A percentile compares a stretch with the other conserved stretches of the same genome.
These are phyloP conservation scores for Lentinus polychrous DNA, from an alignment of 1,284 basidiomycete genomes.

Conservation along the genomic window DNA sequence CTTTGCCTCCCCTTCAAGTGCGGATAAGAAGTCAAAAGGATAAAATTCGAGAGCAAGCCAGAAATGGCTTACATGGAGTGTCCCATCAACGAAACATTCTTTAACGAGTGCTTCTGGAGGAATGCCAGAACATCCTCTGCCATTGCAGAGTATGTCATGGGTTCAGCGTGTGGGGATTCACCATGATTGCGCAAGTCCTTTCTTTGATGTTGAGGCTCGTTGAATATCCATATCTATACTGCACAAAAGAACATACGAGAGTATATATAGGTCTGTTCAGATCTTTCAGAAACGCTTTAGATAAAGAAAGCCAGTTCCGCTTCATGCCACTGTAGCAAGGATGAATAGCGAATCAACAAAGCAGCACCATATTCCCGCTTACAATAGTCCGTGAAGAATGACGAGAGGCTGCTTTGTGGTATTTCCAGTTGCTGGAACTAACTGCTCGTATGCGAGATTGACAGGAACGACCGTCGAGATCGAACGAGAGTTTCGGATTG, in stretches of 20 bases:
- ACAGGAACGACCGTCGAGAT: conserved; percentile 22
- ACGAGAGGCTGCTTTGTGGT: conserved; percentile 42
- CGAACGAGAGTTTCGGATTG: background rate
- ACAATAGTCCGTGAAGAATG: conserved; percentile 68
- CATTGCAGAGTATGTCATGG: conserved; percentile 70
- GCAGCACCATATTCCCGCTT: conserved; percentile 20
- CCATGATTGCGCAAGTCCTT: conserved; percentile 86
- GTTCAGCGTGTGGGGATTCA: conserved; percentile 61
- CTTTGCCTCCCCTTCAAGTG: conserved; percentile 74
- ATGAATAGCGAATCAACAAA: too few species aligned
- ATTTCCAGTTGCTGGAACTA: conserved; percentile 33
- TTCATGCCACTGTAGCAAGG: conserved; percentile 57
- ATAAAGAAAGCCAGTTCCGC: conserved; percentile 72
- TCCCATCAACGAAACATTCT: conserved; percentile 67
- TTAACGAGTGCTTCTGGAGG: conserved; percentile 41
- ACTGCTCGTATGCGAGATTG: conserved; percentile 35
- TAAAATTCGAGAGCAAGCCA: background rate
- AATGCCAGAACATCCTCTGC: conserved; percentile 66
- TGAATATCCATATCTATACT: background rate
- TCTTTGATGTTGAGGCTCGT: background rate
- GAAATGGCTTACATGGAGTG: conserved; percentile 69
- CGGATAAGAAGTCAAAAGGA: background rate
- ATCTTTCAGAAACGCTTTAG: conserved; percentile 54
- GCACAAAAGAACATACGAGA: conserved; percentile 40
- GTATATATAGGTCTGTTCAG: conserved; percentile 63